Conservation (phyloP, 805 yeast species). For the Ascoidea asiatica region DNA sequence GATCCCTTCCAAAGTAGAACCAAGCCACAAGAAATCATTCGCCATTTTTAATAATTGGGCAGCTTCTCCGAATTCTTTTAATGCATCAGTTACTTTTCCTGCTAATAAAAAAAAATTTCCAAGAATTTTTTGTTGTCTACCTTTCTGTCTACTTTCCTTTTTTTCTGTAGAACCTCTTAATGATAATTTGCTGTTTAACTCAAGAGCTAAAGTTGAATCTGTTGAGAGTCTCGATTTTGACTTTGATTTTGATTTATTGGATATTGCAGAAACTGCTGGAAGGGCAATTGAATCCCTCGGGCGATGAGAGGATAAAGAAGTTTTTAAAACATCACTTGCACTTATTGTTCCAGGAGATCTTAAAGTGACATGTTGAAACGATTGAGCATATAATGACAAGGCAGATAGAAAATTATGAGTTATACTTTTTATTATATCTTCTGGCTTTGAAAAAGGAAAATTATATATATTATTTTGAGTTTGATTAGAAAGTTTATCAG, state of each 20-base stretch:
- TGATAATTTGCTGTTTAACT: conserved; percentile 19
- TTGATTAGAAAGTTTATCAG: not conserved
- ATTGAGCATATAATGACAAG: conserved; percentile 55
- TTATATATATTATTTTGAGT: conserved; percentile 10
- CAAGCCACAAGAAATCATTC: conserved; percentile 80
- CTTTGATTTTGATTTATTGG: conserved; percentile 2
- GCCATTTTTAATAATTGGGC: conserved; percentile 40
- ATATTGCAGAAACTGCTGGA: not conserved
- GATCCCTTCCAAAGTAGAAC: conserved; percentile 72
- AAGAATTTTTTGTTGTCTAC: conserved; percentile 62
- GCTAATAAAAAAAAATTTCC: conserved; percentile 72
- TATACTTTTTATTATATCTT: conserved; percentile 63
- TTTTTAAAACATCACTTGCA: conserved; percentile 29
- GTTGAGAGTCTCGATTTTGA: conserved; percentile 3
- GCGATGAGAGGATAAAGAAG: conserved; percentile 13
- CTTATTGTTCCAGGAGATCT: conserved; percentile 67
- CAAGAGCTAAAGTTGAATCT: conserved; percentile 2
- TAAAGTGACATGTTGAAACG: conserved; percentile 67
- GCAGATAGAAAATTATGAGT: conserved; percentile 48
- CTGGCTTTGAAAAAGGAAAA: conserved; percentile 22
- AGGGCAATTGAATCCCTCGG: conserved; percentile 8
- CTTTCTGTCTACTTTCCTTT: conserved; percentile 36
- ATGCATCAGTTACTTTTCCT: conserved; percentile 63
- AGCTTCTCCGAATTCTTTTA: conserved; percentile 66
- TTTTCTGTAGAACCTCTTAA: conserved; percentile 20